phyloP scores from a whole-genome alignment of 257 asterid genomes.

The Solanum clarkiae region DNA sequence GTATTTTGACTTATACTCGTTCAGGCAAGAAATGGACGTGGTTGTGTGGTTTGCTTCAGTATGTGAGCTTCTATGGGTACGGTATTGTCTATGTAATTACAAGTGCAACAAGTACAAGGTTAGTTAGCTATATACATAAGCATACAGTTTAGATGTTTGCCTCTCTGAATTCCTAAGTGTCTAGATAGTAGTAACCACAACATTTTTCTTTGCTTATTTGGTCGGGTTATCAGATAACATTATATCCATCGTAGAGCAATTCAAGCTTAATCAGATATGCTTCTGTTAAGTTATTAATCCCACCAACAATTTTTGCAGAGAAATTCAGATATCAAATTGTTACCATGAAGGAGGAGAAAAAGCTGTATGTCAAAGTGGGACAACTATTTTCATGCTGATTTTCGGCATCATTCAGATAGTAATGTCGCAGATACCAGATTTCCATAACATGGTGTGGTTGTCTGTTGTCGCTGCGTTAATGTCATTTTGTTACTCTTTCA shows the following conservation, averaged over 20 bases:
- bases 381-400: slow-evolving; percentile 29
- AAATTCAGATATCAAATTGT: slow-evolving; percentile 62
- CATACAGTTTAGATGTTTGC: not conserved
- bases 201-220: not conserved
- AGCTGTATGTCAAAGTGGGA: slow-evolving; percentile 30
- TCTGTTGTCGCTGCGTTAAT: slow-evolving; percentile 59
- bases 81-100: slow-evolving; percentile 17
- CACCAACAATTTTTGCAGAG: slow-evolving; percentile 29
- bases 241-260: not conserved
- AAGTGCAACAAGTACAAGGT: slow-evolving; percentile 30
- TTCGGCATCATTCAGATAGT: slow-evolving; percentile 51
- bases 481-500: slow-evolving; percentile 56
- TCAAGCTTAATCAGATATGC: not conserved
- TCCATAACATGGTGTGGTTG: slow-evolving; percentile 53
- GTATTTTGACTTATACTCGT: not conserved
- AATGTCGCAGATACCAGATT: slow-evolving; percentile 61
- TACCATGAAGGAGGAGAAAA: slow-evolving; percentile 49
- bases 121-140: not conserved
- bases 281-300: not conserved
- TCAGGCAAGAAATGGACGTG: slow-evolving; percentile 17
- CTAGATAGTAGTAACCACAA: not conserved
- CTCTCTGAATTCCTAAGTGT: not conserved
- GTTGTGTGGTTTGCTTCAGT: slow-evolving; percentile 20
- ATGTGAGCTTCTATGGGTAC: slow-evolving; percentile 3
- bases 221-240: not conserved